phyloP scores from a whole-genome alignment of 805 yeast genomes.

The Kazachstania kunashirensis region DNA sequence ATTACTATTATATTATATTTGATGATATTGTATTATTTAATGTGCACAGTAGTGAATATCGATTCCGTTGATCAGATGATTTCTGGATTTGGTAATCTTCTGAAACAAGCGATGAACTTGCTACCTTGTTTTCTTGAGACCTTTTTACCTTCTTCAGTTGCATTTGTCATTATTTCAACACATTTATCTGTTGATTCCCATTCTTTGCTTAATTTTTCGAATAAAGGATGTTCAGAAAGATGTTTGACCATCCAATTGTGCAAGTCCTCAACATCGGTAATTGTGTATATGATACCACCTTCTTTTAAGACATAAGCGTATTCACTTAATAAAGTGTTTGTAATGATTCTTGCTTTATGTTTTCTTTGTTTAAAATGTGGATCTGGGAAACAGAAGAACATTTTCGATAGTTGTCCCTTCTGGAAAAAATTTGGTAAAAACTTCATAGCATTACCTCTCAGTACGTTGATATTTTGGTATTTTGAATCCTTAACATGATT shows the following conservation, averaged over 20 bases:
- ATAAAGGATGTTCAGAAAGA: constrained; percentile 81
- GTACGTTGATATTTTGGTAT: constrained; percentile 79
- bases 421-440: constrained; percentile 88
- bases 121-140: constrained; percentile 83
- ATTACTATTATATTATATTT: neutral
- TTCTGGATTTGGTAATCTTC: constrained; percentile 54
- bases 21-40: neutral
- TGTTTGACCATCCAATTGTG: constrained; percentile 96
- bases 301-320: constrained; percentile 83
- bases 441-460: constrained; percentile 96
- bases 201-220: constrained; percentile 65
- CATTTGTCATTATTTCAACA: constrained; percentile 75
- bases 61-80: constrained; percentile 5
- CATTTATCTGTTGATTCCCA: constrained; percentile 78
- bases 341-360: constrained; percentile 93
- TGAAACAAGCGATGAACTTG: constrained; percentile 83
- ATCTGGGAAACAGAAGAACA: constrained; percentile 99
- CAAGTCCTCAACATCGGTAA: constrained; percentile 88
- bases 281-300: constrained; percentile 85
- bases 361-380: constrained; percentile 97
- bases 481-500: constrained; percentile 26
- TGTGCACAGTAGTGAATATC: neutral
- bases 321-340: constrained; percentile 79
- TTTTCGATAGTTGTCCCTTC: constrained; percentile 73
- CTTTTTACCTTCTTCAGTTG: constrained; percentile 98